These are phyloP conservation scores for Seiridium unicorne DNA, from an alignment of 2,329 filamentous ascomycete genomes.

Conservation along the genomic window DNA sequence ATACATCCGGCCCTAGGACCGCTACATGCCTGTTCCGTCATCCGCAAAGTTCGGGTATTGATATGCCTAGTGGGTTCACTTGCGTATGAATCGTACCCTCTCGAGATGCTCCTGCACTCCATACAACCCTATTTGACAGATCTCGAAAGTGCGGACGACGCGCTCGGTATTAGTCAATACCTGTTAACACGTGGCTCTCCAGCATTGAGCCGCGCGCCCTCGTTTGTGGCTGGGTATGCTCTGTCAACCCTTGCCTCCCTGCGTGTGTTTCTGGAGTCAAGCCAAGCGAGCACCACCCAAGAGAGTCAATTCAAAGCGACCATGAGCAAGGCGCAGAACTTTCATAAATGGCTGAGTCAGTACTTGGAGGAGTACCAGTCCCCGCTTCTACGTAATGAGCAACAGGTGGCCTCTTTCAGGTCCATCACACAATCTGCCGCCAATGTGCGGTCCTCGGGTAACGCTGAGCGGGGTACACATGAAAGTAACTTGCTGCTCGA, in stretches of 20 bases:
- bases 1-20: conserved; percentile 83
- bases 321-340: conserved; percentile 70
- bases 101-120: conserved; percentile 87
- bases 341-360: conserved; percentile 75
- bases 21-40: conserved; percentile 79
- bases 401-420: conserved; percentile 57
- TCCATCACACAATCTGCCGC: conserved; percentile 69
- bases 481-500: conserved; percentile 80
- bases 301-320: conserved; percentile 79
- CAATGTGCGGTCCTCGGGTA: conserved; percentile 65
- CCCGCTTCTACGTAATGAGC: conserved; percentile 44
- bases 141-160: conserved; percentile 85
- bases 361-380: conserved; percentile 66
- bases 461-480: conserved; percentile 65
- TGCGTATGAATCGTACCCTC: conserved; percentile 74
- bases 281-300: conserved; percentile 77
- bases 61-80: conserved; percentile 73
- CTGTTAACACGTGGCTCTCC: conserved; percentile 66
- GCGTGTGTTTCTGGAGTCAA: conserved; percentile 70
- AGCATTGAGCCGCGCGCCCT: conserved; percentile 65
- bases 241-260: conserved; percentile 79
- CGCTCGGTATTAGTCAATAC: conserved; percentile 82
- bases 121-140: conserved; percentile 78
- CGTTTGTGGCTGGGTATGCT: conserved; percentile 78
- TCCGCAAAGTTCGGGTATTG: conserved; percentile 82